Conservation (phyloP, 2,329 filamentous ascomycete species). For the Calonectria pauciramosa region DNA sequence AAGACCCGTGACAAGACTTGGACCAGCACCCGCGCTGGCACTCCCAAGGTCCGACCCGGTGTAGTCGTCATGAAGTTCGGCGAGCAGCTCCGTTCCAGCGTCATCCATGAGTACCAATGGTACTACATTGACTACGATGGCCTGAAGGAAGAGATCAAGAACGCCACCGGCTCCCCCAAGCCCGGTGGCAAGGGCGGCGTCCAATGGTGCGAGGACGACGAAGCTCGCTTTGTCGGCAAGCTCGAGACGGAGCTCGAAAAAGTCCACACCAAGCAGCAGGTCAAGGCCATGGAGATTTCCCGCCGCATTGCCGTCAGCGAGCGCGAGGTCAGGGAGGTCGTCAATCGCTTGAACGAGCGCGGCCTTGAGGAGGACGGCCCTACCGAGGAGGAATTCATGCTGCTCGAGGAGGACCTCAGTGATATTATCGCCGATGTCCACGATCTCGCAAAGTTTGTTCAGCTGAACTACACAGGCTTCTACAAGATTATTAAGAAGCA, state of each 20-base stretch:
- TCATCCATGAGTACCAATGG: slow-evolving; percentile 97
- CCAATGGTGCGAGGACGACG: slow-evolving; percentile 92
- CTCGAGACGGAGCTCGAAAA: slow-evolving; percentile 96
- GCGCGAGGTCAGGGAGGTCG: slow-evolving; percentile 89
- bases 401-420: slow-evolving; percentile 94
- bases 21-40: slow-evolving; percentile 51
- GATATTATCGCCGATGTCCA: slow-evolving; percentile 99
- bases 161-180: slow-evolving; percentile 67
- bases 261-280: slow-evolving; percentile 96
- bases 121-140: slow-evolving; percentile 99
- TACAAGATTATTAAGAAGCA: slow-evolving; percentile 99
- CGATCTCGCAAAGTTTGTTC: slow-evolving; percentile 97
- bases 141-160: slow-evolving; percentile 89
- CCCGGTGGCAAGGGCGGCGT: slow-evolving; percentile 62
- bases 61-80: slow-evolving; percentile 85
- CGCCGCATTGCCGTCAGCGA: slow-evolving; percentile 90
- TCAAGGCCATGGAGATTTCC: slow-evolving; percentile 96
- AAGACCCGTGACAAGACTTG: slow-evolving; percentile 59
- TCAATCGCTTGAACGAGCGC: slow-evolving; percentile 78
- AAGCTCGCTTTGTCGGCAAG: slow-evolving; percentile 87
- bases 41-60: slow-evolving; percentile 60
- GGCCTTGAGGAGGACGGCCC: slow-evolving; percentile 71
- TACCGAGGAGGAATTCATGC: slow-evolving; percentile 91
- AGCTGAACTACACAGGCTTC: slow-evolving; percentile 98
- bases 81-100: slow-evolving; percentile 93